Conservation (phyloP, 1,284 basidiomycete species). For the Fomitopsis palustris region DNA sequence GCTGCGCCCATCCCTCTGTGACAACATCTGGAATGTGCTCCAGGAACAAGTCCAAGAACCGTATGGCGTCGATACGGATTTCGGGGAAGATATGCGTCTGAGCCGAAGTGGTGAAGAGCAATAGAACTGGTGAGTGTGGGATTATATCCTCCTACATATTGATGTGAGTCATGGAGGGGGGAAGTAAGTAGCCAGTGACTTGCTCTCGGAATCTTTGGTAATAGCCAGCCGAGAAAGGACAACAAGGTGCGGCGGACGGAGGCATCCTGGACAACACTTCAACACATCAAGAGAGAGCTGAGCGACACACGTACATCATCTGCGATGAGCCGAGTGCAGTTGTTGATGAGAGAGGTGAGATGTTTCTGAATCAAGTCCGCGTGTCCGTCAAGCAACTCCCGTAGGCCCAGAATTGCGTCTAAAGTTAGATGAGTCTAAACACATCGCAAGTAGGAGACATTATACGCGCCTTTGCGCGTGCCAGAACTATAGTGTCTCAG, state of each 20-base stretch:
- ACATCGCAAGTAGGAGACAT: no score
- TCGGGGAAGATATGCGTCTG: conserved; percentile 95
- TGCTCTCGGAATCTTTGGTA: conserved; percentile 64
- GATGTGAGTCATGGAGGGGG: neutral
- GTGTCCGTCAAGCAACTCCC: conserved; percentile 74
- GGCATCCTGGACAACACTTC: conserved; percentile 46
- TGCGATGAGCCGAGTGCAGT: conserved; percentile 68
- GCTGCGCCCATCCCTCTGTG: conserved; percentile 64
- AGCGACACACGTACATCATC: conserved; percentile 63
- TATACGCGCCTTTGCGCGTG: conserved; percentile 61
- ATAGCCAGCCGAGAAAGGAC: conserved; percentile 66
- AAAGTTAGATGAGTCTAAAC: neutral
- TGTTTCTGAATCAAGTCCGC: conserved; percentile 54
- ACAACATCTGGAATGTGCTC: conserved; percentile 69
- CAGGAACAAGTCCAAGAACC: conserved; percentile 78
- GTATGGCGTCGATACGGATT: conserved; percentile 87
- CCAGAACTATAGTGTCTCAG: conserved; percentile 82
- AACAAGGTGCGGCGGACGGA: conserved; percentile 60
- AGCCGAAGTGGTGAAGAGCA: conserved; percentile 87
- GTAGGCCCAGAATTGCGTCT: conserved; percentile 83
- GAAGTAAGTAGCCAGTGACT: conserved; percentile 11
- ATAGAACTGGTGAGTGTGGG: conserved; percentile 71
- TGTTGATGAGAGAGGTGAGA: conserved; percentile 63
- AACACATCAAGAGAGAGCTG: neutral
- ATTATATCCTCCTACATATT: conserved; percentile 53